phyloP scores from a whole-genome alignment of 208 protist species.

The Borovskyia barvae region DNA sequence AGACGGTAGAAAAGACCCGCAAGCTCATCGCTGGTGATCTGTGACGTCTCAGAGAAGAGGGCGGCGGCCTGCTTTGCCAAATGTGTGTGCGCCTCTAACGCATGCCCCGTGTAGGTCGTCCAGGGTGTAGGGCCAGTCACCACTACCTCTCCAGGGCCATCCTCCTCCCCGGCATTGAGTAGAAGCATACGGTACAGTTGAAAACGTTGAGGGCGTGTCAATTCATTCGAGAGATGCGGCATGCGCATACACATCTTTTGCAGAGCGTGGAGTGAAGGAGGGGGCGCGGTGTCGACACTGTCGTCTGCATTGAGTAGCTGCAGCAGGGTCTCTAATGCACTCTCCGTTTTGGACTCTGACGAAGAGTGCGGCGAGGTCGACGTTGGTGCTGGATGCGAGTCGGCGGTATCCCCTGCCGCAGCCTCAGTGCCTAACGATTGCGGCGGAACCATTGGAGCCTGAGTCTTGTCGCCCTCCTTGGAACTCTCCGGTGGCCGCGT shows the following conservation, averaged over 20 bases:
- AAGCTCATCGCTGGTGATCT: conserved; percentile 14
- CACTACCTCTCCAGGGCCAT: background rate
- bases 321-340: conserved; percentile 10
- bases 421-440: too few relatives aligned
- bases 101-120: conserved; percentile 19
- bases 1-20: conserved; percentile 40
- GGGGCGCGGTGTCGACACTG: background rate
- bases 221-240: conserved; percentile 43
- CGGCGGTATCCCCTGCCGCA: too few relatives aligned
- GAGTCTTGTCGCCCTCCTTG: too few relatives aligned
- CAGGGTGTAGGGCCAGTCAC: background rate
- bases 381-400: too few relatives aligned
- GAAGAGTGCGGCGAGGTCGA: background rate
- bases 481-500: too few relatives aligned
- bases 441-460: too few relatives aligned
- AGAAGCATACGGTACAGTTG: conserved; percentile 66
- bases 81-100: conserved; percentile 28
- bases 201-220: conserved; percentile 37
- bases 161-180: conserved; percentile 18
- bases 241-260: conserved; percentile 59
- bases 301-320: conserved; percentile 18
- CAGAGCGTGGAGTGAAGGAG: conserved; percentile 24
- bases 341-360: conserved; percentile 1
- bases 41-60: conserved; percentile 17
- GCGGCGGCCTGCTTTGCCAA: conserved; percentile 22